A percentile compares a stretch with the other conserved stretches of the same genome.
phyloP scores from a whole-genome alignment of 257 asterid species.

The Cinchona pubescens region DNA sequence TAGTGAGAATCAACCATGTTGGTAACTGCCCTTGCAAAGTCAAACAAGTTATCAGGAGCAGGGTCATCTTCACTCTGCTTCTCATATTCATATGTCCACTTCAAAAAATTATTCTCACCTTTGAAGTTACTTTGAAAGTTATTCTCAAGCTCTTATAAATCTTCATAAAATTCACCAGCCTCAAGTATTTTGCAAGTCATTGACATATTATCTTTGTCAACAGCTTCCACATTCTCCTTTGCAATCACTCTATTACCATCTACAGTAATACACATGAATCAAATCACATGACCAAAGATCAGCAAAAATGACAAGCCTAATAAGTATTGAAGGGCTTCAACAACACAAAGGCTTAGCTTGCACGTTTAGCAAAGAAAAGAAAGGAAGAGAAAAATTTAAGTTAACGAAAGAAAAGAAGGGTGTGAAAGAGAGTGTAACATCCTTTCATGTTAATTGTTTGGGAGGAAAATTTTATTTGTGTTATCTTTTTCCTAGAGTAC shows the following conservation, averaged over 20 bases:
- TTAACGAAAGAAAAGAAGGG: too few species aligned
- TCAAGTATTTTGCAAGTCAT: conserved; percentile 1
- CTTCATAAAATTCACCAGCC: conserved; percentile 11
- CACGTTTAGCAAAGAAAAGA: too few species aligned
- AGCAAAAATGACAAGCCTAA: too few species aligned
- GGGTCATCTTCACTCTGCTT: conserved; percentile 15
- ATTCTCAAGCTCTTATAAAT: conserved; percentile 1
- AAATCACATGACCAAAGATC: neutral
- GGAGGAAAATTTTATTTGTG: too few species aligned
- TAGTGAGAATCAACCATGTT: too few species aligned
- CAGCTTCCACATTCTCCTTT: conserved; percentile 4
- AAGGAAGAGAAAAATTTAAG: too few species aligned
- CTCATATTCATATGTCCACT: conserved; percentile 21
- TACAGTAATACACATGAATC: neutral
- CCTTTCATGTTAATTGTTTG: too few species aligned
- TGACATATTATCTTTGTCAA: conserved; percentile 5
- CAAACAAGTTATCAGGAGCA: conserved; percentile 15
- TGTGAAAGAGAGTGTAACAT: too few species aligned
- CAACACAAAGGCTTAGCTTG: too few species aligned
- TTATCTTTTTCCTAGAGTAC: too few species aligned
- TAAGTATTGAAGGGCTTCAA: too few species aligned
- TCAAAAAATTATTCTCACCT: neutral
- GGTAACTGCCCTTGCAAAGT: neutral
- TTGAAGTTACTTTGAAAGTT: neutral
- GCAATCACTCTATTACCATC: neutral